Conservation (phyloP, 805 yeast genomes). For the Kregervanrija pseudodelftensis region DNA sequence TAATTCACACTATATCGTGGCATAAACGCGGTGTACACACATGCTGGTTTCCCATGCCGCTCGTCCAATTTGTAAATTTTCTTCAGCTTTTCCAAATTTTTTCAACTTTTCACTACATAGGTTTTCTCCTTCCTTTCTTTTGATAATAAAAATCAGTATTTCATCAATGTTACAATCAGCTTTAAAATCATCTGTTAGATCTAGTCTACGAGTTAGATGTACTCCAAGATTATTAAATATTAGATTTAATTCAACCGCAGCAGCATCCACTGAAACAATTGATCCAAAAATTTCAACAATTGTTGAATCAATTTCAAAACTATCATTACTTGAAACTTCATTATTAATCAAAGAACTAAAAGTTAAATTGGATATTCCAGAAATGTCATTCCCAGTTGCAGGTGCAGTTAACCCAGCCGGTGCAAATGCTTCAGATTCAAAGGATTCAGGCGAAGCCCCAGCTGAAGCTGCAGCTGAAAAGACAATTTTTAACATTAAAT, state of each 20-base stretch:
- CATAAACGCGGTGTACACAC: too few species aligned
- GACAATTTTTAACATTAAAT: slow-evolving; percentile 85
- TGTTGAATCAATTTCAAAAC: slow-evolving; percentile 83
- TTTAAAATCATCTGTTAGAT: background rate
- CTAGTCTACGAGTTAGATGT: slow-evolving; percentile 6
- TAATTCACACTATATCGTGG: too few species aligned
- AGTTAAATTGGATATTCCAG: slow-evolving; percentile 84
- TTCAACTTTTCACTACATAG: too few species aligned
- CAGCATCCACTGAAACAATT: slow-evolving; percentile 39
- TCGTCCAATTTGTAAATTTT: too few species aligned
- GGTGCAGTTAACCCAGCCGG: slow-evolving; percentile 55
- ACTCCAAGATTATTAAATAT: slow-evolving; percentile 1
- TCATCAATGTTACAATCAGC: too few species aligned
- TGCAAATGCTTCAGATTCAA: slow-evolving; percentile 58
- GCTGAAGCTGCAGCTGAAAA: slow-evolving; percentile 82
- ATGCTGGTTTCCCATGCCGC: too few species aligned
- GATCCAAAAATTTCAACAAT: slow-evolving; percentile 84
- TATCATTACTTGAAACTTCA: slow-evolving; percentile 93
- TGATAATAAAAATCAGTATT: too few species aligned
- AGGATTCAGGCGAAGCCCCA: slow-evolving; percentile 67
- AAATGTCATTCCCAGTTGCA: slow-evolving; percentile 75
- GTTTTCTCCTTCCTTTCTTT: too few species aligned
- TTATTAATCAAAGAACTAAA: slow-evolving; percentile 72
- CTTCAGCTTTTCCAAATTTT: too few species aligned
- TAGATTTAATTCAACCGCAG: slow-evolving; percentile 44